Conservation (phyloP, 2,329 filamentous ascomycete genomes). For the Dactylella cylindrospora region DNA sequence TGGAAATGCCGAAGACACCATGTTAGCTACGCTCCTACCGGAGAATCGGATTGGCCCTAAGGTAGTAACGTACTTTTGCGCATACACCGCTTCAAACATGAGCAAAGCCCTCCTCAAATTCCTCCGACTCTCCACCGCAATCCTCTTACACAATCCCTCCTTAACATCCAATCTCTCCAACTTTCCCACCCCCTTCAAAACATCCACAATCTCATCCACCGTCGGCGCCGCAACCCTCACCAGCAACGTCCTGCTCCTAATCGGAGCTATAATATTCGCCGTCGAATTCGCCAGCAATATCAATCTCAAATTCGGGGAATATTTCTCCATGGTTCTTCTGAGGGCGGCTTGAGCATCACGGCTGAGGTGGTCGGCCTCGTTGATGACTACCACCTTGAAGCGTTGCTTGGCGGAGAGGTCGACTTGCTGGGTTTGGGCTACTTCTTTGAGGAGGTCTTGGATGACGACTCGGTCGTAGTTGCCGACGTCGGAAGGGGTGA, state of each 20-base stretch:
- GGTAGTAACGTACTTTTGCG: slow-evolving; percentile 77
- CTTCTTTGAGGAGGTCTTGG: slow-evolving; percentile 93
- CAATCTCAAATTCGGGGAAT: slow-evolving; percentile 87
- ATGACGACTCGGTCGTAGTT: slow-evolving; percentile 95
- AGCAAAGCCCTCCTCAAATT: slow-evolving; percentile 86
- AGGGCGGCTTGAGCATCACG: slow-evolving; percentile 93
- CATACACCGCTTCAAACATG: slow-evolving; percentile 97
- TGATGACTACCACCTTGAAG: slow-evolving; percentile 99
- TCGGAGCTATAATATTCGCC: slow-evolving; percentile 98
- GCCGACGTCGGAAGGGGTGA: slow-evolving; percentile 94
- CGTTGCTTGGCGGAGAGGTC: slow-evolving; percentile 84
- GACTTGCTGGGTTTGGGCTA: slow-evolving; percentile 98
- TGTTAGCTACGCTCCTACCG: neutral
- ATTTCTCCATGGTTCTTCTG: slow-evolving; percentile 97
- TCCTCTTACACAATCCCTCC: slow-evolving; percentile 71
- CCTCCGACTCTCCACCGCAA: slow-evolving; percentile 85
- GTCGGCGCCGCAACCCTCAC: slow-evolving; percentile 89
- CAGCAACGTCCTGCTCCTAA: slow-evolving; percentile 84
- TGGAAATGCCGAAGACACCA: slow-evolving; percentile 53
- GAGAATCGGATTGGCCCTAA: neutral
- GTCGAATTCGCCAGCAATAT: slow-evolving; percentile 95
- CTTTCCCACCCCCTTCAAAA: slow-evolving; percentile 64
- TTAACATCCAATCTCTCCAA: slow-evolving; percentile 73
- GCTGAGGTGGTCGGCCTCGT: slow-evolving; percentile 92
- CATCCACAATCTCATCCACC: slow-evolving; percentile 78